Conservation (phyloP, 2,329 filamentous ascomycete species). For the Xylariales sp. region DNA sequence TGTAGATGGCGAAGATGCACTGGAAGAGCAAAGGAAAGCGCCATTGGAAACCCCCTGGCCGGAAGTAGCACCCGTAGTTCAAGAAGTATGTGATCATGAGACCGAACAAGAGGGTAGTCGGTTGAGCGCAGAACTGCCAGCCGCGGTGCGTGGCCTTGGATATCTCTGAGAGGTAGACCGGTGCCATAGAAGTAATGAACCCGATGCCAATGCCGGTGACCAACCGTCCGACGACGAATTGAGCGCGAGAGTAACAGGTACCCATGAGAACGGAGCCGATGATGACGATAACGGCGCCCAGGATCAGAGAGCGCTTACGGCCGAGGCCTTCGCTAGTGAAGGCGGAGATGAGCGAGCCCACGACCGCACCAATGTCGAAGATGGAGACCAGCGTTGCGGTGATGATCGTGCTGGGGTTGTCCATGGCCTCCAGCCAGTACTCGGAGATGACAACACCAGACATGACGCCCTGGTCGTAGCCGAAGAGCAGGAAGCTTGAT, state of each 20-base stretch:
- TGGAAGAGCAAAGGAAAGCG: constrained; percentile 3
- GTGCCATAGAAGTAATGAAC: constrained; percentile 33
- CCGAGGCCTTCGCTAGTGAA: constrained; percentile 36
- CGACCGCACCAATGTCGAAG: constrained; percentile 29
- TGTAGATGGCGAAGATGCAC: constrained; percentile 29
- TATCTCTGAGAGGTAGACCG: constrained; percentile 29
- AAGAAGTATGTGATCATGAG: constrained; percentile 38
- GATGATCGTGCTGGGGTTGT: constrained; percentile 28
- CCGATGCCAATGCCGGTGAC: constrained; percentile 39
- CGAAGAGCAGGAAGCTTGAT: constrained; percentile 30
- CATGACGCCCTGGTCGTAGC: constrained; percentile 28
- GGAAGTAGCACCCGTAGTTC: constrained; percentile 9
- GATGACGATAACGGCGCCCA: constrained; percentile 36
- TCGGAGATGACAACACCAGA: constrained; percentile 30
- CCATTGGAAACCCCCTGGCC: not conserved
- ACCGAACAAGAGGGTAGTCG: constrained; percentile 40
- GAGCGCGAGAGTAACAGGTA: constrained; percentile 30
- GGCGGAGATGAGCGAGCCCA: constrained; percentile 24
- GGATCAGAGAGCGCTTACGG: constrained; percentile 34
- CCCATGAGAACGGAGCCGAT: constrained; percentile 36
- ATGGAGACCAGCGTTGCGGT: constrained; percentile 29
- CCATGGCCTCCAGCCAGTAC: constrained; percentile 34
- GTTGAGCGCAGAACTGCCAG: constrained; percentile 43
- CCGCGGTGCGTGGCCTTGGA: constrained; percentile 38
- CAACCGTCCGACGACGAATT: constrained; percentile 40